A percentile compares a stretch with the other conserved stretches of the same genome.
Conservation (phyloP, 2,329 filamentous ascomycete genomes). For the Claviceps sp. region DNA sequence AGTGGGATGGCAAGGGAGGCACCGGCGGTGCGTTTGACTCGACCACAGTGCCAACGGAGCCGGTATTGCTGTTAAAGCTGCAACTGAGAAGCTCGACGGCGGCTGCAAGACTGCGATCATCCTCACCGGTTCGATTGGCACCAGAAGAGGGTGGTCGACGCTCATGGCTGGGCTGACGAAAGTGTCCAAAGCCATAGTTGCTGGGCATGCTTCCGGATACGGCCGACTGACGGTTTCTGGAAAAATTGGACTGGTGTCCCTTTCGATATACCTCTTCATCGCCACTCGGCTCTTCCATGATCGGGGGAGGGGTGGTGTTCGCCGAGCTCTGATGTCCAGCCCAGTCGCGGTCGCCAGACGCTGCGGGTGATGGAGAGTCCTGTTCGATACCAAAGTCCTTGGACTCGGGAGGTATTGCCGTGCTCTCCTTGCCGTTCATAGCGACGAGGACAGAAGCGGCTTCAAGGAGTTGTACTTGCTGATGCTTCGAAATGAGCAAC, state of each 20-base stretch:
- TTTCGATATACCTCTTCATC: constrained; percentile 36
- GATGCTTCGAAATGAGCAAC: constrained; percentile 96
- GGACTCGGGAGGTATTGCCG: constrained; percentile 49
- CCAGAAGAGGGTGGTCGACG: constrained; percentile 69
- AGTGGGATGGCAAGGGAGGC: constrained; percentile 72
- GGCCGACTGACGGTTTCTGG: constrained; percentile 70
- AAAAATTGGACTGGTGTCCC: constrained; percentile 48
- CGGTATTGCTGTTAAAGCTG: constrained; percentile 68
- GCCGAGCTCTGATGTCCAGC: constrained; percentile 71
- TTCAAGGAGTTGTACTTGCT: constrained; percentile 95
- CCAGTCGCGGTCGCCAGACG: constrained; percentile 67
- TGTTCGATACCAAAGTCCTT: constrained; percentile 63
- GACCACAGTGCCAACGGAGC: constrained; percentile 48
- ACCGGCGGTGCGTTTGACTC: constrained; percentile 71
- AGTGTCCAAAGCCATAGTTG: constrained; percentile 38
- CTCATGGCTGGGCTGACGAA: constrained; percentile 64
- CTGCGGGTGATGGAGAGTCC: constrained; percentile 69
- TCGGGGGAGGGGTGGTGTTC: constrained; percentile 84
- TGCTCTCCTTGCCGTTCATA: constrained; percentile 56
- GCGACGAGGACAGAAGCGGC: constrained; percentile 89
- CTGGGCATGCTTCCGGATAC: constrained; percentile 34
- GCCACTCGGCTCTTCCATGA: constrained; percentile 48
- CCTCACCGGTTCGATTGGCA: constrained; percentile 59
- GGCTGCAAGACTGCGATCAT: constrained; percentile 77
- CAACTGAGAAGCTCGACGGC: constrained; percentile 84